These are phyloP conservation scores for Trifolium fragiferum DNA, from an alignment of 306 rosid genomes.

Conservation along the genomic window DNA sequence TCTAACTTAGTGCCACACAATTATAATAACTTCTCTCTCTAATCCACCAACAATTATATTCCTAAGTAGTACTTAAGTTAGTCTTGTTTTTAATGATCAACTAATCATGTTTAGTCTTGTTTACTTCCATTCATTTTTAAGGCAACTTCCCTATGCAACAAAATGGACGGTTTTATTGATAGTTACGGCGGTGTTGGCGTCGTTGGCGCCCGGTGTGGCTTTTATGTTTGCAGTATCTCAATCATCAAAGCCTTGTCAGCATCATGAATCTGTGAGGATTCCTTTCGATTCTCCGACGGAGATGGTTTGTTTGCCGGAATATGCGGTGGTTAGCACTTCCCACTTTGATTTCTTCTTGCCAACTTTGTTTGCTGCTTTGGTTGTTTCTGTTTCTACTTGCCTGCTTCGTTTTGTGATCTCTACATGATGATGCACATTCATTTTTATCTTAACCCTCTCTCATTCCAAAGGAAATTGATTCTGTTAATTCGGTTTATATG, in stretches of 20 bases:
- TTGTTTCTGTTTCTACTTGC: slow-evolving; percentile 62
- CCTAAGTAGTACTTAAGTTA: not conserved
- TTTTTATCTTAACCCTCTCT: not conserved
- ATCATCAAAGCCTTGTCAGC: slow-evolving; percentile 45
- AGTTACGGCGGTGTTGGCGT: slow-evolving; percentile 53
- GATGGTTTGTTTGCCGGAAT: slow-evolving; percentile 62
- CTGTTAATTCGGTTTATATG: not conserved
- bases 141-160: slow-evolving; percentile 41
- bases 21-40: not conserved
- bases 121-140: slow-evolving; percentile 38
- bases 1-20: slow-evolving; percentile 3
- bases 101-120: slow-evolving; percentile 44
- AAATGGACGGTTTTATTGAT: slow-evolving; percentile 58
- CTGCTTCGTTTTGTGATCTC: slow-evolving; percentile 54
- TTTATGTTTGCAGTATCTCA: slow-evolving; percentile 56
- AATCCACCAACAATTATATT: not conserved
- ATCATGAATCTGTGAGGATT: slow-evolving; percentile 49
- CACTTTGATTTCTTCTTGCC: slow-evolving; percentile 72
- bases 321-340: slow-evolving; percentile 52
- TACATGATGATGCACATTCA: slow-evolving; percentile 14
- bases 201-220: slow-evolving; percentile 58
- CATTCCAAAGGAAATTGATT: not conserved
- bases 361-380: slow-evolving; percentile 70
- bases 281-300: slow-evolving; percentile 68
- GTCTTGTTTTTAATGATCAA: not conserved